Base-by-base conservation (phyloP, 2,329 filamentous ascomycete genomes). In the Xylaria sp. region DNA sequence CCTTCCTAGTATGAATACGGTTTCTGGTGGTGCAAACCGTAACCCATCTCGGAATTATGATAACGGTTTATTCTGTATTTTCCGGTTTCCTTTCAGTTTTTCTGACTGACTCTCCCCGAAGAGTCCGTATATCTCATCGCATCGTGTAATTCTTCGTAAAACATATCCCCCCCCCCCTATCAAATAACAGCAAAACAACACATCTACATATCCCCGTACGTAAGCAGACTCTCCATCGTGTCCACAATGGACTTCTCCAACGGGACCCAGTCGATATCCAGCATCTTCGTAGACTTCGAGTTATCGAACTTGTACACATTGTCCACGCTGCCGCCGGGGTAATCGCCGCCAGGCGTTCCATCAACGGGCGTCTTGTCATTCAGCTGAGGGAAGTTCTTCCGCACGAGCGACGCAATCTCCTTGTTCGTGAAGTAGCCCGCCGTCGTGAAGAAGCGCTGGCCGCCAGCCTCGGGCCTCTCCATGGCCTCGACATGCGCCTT, bases 201-300 rank as follows among this genome's bases (percentile, higher is more conserved):
- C 3, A 35, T 37, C 37, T 60, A 62, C 56, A 58, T 54, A 5
- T 47, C 70, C 4, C 70, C 68, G n/a, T 77, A 69, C n/a, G 68
- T 70, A 72, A 88, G 80, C 67, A 91, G 72, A 37, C 82, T 86
- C 73, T 83, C 83, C 16, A 89, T 79, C 5, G 85, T 80, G 68
- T 91, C 88, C 4, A 80, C 76, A 34, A 88, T 77, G 34, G 77
- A 81, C 73, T 86, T 78, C 72, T 90, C 86, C 39, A 90, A 67
- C 3, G 75, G 71, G 63, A 76, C 83, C 78, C 83, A 90, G 60
- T 87, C 74, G 53, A 89, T 78, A 0, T 84, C 85, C 60, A 91
- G 71, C 52, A 87, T 66, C 67, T 84, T 79, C 30, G 79, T 81
- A 1, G 83, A 84, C 68, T 79, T 78, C 54, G 76, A 77, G 69